Evolutionary conservation across 2,329 filamentous ascomycete genomes (phyloP).

Genomic region (Arthrobotrys musiformis): DNA sequence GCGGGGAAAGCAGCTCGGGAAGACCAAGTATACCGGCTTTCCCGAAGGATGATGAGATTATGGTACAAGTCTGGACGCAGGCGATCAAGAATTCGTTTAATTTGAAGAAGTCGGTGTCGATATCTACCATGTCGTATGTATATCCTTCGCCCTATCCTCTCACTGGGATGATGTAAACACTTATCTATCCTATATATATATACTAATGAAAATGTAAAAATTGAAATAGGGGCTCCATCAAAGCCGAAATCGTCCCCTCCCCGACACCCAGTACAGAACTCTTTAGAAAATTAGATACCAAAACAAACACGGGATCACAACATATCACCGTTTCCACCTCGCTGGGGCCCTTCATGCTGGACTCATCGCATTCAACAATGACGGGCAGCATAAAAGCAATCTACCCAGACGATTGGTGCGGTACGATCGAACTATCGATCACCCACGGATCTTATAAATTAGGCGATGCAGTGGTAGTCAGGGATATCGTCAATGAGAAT

Average conservation of each 20-base stretch:
- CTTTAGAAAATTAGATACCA: constrained; percentile 29
- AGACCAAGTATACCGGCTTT: constrained; percentile 28
- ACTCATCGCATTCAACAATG: constrained; percentile 31
- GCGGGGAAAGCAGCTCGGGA: not conserved
- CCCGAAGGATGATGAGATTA: constrained; percentile 44
- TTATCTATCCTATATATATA: not conserved
- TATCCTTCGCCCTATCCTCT: not conserved
- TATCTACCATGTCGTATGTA: constrained; percentile 43
- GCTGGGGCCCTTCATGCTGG: constrained; percentile 41
- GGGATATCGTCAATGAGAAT: constrained; percentile 30
- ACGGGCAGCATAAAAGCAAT: constrained; percentile 34
- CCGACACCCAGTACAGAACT: constrained; percentile 33
- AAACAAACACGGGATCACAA: constrained; percentile 22
- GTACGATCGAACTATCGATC: constrained; percentile 32
- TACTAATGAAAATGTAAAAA: not conserved
- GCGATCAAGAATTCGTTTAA: constrained; percentile 31
- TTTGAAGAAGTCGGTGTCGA: constrained; percentile 31
- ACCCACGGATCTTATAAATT: constrained; percentile 33
- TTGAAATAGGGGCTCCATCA: constrained; percentile 40
- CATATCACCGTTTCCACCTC: constrained; percentile 26
- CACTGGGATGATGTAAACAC: too few relatives aligned
- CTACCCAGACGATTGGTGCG: constrained; percentile 49
- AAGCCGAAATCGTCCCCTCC: constrained; percentile 28
- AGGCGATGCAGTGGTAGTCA: constrained; percentile 19
- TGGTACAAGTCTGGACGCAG: constrained; percentile 37